These are phyloP conservation scores for Vitis amurensis DNA, from an alignment of 164 flowering plant species.

Conservation along the genomic window DNA sequence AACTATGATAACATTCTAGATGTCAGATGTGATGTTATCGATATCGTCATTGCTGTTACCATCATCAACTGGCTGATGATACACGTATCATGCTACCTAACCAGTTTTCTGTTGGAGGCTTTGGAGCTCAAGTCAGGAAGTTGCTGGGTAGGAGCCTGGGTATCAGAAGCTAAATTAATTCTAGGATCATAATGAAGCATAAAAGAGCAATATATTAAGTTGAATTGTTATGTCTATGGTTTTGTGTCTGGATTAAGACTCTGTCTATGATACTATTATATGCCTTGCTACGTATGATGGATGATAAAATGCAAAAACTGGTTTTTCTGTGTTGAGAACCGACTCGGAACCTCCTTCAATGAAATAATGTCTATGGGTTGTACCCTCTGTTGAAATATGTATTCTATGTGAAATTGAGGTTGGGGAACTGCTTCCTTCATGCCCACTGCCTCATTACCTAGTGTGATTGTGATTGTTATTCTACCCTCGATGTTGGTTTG, in stretches of 20 bases:
- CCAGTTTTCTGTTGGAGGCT: slow-evolving; percentile 5
- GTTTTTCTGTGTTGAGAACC: no score
- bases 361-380: no score
- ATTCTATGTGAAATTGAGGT: no score
- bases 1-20: slow-evolving; percentile 1
- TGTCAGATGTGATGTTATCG: neutral
- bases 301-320: no score
- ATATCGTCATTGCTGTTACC: neutral
- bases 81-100: neutral
- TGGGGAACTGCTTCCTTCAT: no score
- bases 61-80: neutral
- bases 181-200: neutral
- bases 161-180: neutral
- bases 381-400: no score
- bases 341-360: no score
- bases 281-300: no score
- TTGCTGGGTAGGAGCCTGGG: neutral
- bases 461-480: no score
- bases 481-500: no score
- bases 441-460: no score
- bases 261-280: neutral
- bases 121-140: slow-evolving; percentile 2
- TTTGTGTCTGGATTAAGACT: slow-evolving; percentile 1
- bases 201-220: neutral
- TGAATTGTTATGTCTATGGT: neutral